Base-by-base conservation (phyloP, 805 yeast species). In the Candida railenensis region DNA sequence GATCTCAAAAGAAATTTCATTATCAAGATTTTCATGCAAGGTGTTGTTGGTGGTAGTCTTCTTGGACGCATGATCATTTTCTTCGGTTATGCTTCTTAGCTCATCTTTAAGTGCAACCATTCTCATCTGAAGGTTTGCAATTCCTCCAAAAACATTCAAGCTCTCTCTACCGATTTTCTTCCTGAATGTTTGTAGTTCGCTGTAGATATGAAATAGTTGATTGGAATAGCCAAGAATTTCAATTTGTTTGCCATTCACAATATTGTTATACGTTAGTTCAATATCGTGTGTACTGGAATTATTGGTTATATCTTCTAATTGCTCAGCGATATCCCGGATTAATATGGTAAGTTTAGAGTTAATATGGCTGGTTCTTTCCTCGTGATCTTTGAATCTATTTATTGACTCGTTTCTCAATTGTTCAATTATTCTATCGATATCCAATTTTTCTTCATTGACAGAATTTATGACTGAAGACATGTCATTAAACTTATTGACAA, bases 361-460 rank as follows among this genome's bases (percentile, higher is more conserved):
- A 12, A 37, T 34, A 15, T 25, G 19, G 21, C 19, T 37, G 16
- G 46, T 37, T 25, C 30, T 3, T 16, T 40, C 18, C n/a, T 53
- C 57, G 39, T 51, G 43, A 37, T 51, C 56, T 49, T 53, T 64
- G 56, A 61, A 66, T 52, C 44, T 47, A 12, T 42, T 37, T 9
- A 59, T 57, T 1, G 78, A 71, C 22, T 73, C 74, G 11, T 66
- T 57, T 32, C 78, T 64, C 36, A 73, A 64, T 1, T 46, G 14
- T 46, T 77, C 80, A 30, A 80, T 72, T 11, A 65, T 66, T 30
- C 57, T 56, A 18, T 74, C 76, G 4, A 82, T 63, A 0, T 42
- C 47, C 2, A 66, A 45, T 40, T 71, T 69, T 3, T 70, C 69
- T 7, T 52, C 61, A 32, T 71, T 68, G 11, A 75, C 75, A 1